These are phyloP conservation scores for Ostreobium quekettii DNA, from an alignment of 139 green algal genomes.

Conservation along the genomic window DNA sequence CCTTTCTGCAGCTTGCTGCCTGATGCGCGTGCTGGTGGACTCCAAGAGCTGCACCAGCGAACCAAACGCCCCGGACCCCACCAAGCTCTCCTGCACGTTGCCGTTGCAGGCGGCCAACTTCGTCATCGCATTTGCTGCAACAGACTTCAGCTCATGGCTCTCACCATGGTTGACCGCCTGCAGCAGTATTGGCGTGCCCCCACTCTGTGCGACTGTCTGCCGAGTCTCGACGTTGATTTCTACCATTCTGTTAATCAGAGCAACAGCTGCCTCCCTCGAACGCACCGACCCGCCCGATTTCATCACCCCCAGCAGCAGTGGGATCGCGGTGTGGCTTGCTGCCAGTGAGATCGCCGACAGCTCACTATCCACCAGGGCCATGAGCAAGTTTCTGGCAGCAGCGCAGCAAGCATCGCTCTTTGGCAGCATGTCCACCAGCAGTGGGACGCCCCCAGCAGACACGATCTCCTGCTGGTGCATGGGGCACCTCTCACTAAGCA, in stretches of 20 bases:
- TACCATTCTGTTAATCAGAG: too few relatives aligned
- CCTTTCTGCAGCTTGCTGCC: too few relatives aligned
- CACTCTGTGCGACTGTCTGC: too few relatives aligned
- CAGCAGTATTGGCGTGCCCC: neutral
- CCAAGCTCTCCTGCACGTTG: neutral
- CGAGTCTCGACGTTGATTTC: too few relatives aligned
- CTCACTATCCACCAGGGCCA: neutral
- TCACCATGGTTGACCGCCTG: neutral
- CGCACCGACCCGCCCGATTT: too few relatives aligned
- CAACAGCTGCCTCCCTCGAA: too few relatives aligned
- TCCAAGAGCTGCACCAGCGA: neutral
- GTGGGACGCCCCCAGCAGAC: slow-evolving; percentile 2
- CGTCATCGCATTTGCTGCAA: neutral
- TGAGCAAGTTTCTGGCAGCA: neutral
- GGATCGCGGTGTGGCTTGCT: too few relatives aligned
- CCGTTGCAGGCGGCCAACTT: neutral
- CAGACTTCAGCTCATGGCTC: neutral
- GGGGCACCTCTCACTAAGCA: slow-evolving; percentile 9
- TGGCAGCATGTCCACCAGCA: slow-evolving; percentile 11
- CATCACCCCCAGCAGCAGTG: too few relatives aligned
- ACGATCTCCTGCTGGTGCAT: slow-evolving; percentile 13
- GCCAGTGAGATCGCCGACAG: neutral
- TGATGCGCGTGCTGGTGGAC: neutral
- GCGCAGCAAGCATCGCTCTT: neutral
- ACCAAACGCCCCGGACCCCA: neutral